Evolutionary conservation across 495 filamentous ascomycete genomes (phyloP), one percentile per base, ranked within the genome.

Genomic region (Penicillium waksmanii): DNA sequence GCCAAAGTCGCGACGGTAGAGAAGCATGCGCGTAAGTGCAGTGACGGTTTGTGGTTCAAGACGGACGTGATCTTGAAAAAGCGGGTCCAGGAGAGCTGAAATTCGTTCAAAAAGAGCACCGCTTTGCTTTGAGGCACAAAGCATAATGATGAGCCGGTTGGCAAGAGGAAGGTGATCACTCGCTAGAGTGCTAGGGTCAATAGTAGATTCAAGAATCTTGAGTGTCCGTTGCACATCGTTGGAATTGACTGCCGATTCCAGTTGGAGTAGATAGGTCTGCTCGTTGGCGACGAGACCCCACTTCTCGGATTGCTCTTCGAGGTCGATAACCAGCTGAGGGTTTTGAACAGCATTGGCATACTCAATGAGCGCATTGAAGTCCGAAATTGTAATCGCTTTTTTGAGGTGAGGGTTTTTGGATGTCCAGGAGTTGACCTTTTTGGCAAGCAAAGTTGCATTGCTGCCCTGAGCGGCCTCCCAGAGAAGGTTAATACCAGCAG

Each of bases 381-480:
- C 89, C 3, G 78, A 74, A n/a, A 86, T 87, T 49, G 87, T 85
- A 1, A 92, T 85, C 3, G 72, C 73, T 12, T 75, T 34, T 17
- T 67, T 66, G 38, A 73, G 58, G 2, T 67, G 67, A 19, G 71
- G 73, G 34, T 81, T 69, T 33, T 72, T 65, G 15, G 80, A 78
- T 7, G 68, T 71, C 58, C 81, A 74, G 6, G 67, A 61, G 79
- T 91, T 87, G 48, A 87, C 78, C 5, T 80, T 89, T 48, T 82
- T 77, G 52, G 85, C 85, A 33, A 96, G 79, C 47, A 88, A 85
- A 61, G 89, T 84, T 5, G 89, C 85, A 11, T 85, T 84, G 66
- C 84, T 88, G 9, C 86, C 87, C 59, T 87, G 83, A 12, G 87
- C 80, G 12, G 87, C 88, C 25, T 90, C 85, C 89, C 90, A 96